Conservation (phyloP, 2,329 filamentous ascomycete genomes). For the Colletotrichum sp. region DNA sequence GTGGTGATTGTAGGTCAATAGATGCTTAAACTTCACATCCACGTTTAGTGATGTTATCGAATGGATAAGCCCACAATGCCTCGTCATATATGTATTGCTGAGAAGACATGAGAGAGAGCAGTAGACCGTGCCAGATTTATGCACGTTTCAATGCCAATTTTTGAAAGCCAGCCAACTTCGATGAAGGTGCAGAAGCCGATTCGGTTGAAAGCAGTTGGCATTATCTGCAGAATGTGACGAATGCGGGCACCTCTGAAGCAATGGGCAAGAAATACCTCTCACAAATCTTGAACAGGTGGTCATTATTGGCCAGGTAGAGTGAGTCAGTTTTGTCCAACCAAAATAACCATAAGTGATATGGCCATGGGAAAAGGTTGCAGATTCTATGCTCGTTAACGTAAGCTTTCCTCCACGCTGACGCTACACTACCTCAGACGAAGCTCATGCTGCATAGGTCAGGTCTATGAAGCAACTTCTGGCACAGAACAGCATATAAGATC, state of each 20-base stretch:
- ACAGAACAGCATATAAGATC: too few species aligned
- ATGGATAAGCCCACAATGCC: neutral
- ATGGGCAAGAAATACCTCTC: fast-evolving
- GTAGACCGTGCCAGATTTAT: neutral
- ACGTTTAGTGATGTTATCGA: fast-evolving
- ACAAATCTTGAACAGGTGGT: neutral
- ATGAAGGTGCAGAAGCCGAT: fast-evolving
- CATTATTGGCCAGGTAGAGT: too few species aligned
- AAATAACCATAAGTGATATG: too few species aligned
- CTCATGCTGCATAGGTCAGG: too few species aligned
- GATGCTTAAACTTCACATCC: neutral
- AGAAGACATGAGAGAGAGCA: neutral
- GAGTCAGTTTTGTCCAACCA: too few species aligned
- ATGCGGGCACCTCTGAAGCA: fast-evolving
- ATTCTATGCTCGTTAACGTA: too few species aligned
- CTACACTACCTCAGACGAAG: too few species aligned
- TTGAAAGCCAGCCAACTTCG: fast-evolving
- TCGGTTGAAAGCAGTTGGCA: fast-evolving
- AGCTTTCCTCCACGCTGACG: too few species aligned
- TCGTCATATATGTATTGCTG: too few species aligned
- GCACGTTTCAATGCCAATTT: neutral
- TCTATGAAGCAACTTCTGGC: too few species aligned
- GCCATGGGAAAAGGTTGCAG: too few species aligned
- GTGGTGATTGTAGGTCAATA: neutral
- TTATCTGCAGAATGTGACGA: neutral